A percentile compares a stretch with the other conserved stretches of the same genome.
phyloP scores from a whole-genome alignment of 164 flowering plant genomes.

The Vitis cinerea region DNA sequence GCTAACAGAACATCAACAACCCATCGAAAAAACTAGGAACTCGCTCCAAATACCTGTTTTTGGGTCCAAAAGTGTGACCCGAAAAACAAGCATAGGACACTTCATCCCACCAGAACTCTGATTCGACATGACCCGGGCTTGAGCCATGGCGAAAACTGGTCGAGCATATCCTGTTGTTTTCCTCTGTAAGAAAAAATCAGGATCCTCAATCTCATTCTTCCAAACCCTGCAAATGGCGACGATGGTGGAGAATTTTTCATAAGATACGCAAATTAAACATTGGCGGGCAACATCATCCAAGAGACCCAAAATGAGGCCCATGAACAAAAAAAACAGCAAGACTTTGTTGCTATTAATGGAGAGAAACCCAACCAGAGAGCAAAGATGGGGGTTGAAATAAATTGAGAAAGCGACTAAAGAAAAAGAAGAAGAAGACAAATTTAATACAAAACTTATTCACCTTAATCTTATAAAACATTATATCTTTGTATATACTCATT shows the following conservation, averaged over 20 bases:
- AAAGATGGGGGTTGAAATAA: not conserved
- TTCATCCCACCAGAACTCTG: constrained; percentile 7
- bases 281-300: constrained; percentile 61
- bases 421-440: too few relatives aligned
- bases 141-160: constrained; percentile 37
- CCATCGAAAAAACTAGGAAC: constrained; percentile 34
- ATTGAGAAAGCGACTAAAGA: too few relatives aligned
- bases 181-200: constrained; percentile 38
- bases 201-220: constrained; percentile 34
- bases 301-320: constrained; percentile 63
- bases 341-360: not conserved
- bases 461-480: too few relatives aligned
- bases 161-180: constrained; percentile 28
- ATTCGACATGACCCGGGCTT: constrained; percentile 29
- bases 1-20: constrained; percentile 48
- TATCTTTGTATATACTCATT: too few relatives aligned
- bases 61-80: constrained; percentile 43
- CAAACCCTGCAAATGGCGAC: constrained; percentile 41
- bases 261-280: constrained; percentile 45
- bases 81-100: constrained; percentile 25
- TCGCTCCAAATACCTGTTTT: constrained; percentile 33
- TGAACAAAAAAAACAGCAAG: not conserved
- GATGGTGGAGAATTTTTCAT: constrained; percentile 24
- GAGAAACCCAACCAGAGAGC: not conserved
- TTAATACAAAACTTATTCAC: too few relatives aligned